Percentiles rank a stretch among this genome's conserved stretches.
Evolutionary conservation across 2,329 filamentous ascomycete species (phyloP).

Genomic region (Orbilia brochopaga): DNA sequence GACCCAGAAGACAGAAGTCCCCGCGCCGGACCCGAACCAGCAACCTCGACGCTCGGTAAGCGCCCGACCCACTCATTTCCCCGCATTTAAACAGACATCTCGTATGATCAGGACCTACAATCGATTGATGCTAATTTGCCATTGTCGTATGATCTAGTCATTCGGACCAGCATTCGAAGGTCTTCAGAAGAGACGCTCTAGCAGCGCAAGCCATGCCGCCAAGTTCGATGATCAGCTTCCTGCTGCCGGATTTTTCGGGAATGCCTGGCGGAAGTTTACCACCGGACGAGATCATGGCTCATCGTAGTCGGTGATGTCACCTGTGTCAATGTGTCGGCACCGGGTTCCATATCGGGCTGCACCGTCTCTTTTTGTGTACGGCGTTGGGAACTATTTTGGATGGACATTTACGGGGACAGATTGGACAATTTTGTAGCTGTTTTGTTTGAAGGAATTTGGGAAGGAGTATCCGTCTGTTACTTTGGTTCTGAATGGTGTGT

Average conservation of each 20-base stretch:
- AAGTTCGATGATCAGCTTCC: slow-evolving; percentile 49
- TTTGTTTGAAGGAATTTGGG: no score
- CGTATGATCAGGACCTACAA: no score
- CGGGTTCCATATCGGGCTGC: no score
- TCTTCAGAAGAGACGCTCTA: slow-evolving; percentile 34
- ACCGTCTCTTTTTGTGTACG: no score
- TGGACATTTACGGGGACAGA: no score
- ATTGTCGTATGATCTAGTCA: slow-evolving; percentile 10
- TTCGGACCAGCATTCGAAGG: slow-evolving; percentile 28
- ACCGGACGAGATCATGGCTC: slow-evolving; percentile 33
- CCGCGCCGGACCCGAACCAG: background rate
- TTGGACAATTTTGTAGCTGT: no score
- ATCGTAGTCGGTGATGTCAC: no score
- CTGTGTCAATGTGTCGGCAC: no score
- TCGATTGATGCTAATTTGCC: no score
- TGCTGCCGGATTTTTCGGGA: slow-evolving; percentile 21
- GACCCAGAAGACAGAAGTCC: slow-evolving; percentile 3
- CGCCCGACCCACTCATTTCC: slow-evolving; percentile 17
- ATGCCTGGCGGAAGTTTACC: slow-evolving; percentile 45
- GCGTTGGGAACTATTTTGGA: no score
- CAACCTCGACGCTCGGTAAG: slow-evolving; percentile 46
- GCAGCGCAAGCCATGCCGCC: slow-evolving; percentile 40
- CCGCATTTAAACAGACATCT: slow-evolving; percentile 25
- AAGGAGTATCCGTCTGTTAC: no score
- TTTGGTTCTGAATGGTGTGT: no score